Base-by-base conservation (phyloP, 306 rosid genomes). In the Dalbergia oliveri region DNA sequence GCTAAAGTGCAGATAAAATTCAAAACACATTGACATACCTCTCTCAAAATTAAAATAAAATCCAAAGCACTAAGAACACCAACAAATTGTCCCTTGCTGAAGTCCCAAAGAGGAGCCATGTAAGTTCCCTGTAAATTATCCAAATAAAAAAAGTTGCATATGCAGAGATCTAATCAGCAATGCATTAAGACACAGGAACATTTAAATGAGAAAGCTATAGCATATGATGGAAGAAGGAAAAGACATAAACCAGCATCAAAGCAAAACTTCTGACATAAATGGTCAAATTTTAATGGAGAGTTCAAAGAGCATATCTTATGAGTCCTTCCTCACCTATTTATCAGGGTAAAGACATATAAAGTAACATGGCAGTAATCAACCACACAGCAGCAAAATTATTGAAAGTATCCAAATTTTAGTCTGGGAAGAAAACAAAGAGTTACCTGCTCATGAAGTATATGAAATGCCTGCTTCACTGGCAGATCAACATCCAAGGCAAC, bases 381-480 rank as follows among this genome's bases (percentile, higher is more conserved):
- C 31, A 26, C 31, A 26, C 31, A 26, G 31, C 31, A 26, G 31
- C 31, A 73, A 8, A 73, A 23, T 47, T 62, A 44, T 15, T 69
- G 26, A 37, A 47, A 53, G 77, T 8, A 56, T 11, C 50, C 57
- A 19, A 67, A 83, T 73, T 57, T 21, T 53, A 73, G 66, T 21
- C 68, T 45, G 75, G 31, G 31, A 26, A 26, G 26, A 76, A 18
- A 75, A 76, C 63, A 76, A 53, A 50, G 49, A 73, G 31, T 26
- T 91, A 89, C 99, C 98, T 93, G 98, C 85, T 96, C 98, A 47
- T 96, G 97, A 80, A 96, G 84, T 78, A 93, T 89, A 76, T 96
- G 98, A 87, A 96, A 96, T 75, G 99, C 98, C 86, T 96, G 94
- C 88, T 96, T 93, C 86, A 96, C 98, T 11, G 99, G 99, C 79